Percentiles rank a stretch among this genome's conserved stretches.
phyloP scores from a whole-genome alignment of 2,329 filamentous ascomycete genomes.

The Akanthomyces muscarius region DNA sequence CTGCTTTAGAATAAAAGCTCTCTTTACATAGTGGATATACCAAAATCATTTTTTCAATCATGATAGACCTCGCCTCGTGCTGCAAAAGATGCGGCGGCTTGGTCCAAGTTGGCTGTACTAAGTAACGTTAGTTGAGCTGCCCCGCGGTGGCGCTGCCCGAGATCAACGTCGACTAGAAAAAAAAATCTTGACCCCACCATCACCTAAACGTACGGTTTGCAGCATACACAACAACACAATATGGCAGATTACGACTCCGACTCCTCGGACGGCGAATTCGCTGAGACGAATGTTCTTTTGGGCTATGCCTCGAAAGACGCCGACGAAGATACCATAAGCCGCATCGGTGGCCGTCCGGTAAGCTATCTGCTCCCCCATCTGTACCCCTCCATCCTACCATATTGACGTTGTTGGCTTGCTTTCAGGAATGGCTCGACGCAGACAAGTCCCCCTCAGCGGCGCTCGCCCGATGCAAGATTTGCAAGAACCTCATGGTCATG shows the following conservation, averaged over 20 bases:
- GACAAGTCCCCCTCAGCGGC: conserved; percentile 66
- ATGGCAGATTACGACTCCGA: conserved; percentile 87
- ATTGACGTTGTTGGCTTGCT: conserved; percentile 4
- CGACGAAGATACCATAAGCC: conserved; percentile 78
- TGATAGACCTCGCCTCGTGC: not conserved
- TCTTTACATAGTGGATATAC: conserved; percentile 25
- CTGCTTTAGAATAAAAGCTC: conserved; percentile 36
- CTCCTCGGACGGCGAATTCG: conserved; percentile 67
- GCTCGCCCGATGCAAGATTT: conserved; percentile 81
- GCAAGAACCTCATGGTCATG: conserved; percentile 76
- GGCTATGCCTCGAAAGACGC: conserved; percentile 82
- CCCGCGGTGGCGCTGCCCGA: conserved; percentile 25
- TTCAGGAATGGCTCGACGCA: conserved; percentile 78
- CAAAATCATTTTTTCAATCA: conserved; percentile 6
- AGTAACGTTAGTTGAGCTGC: conserved; percentile 11
- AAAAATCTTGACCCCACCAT: conserved; percentile 42
- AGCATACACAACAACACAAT: conserved; percentile 10
- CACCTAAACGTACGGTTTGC: conserved; percentile 16
- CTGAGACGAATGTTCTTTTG: conserved; percentile 81
- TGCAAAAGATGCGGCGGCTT: not conserved
- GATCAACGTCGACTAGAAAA: conserved; percentile 20
- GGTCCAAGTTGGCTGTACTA: too few species aligned
- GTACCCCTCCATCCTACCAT: conserved; percentile 9
- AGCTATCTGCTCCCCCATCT: conserved; percentile 29
- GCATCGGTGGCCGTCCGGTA: conserved; percentile 84